Percentiles rank a stretch among this genome's conserved stretches.
Conservation (phyloP, 1,284 basidiomycete species). For the Crocinoboletus sp. region DNA sequence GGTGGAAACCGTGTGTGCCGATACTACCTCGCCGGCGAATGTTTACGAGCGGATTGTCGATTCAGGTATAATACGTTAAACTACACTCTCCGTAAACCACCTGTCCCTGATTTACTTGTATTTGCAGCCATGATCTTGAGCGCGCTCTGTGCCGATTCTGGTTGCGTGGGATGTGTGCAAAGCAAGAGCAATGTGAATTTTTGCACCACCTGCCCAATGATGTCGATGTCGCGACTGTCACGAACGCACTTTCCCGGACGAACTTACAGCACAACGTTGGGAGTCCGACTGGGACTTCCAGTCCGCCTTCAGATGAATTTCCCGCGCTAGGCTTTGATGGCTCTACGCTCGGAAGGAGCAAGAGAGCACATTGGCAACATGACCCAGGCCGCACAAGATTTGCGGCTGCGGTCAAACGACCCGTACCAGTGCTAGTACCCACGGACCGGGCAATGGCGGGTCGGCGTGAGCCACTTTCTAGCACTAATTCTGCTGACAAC, state of each 20-base stretch:
- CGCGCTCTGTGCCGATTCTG: constrained; percentile 96
- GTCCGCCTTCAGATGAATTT: constrained; percentile 77
- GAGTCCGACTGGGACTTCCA: constrained; percentile 34
- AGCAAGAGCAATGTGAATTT: constrained; percentile 89
- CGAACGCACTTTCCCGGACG: constrained; percentile 65
- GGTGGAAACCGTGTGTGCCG: constrained; percentile 78
- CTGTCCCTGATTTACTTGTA: constrained; percentile 14
- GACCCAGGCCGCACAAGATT: constrained; percentile 86
- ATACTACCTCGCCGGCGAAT: constrained; percentile 96
- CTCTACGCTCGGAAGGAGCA: constrained; percentile 22
- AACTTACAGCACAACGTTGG: constrained; percentile 47
- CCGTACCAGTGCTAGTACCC: constrained; percentile 31
- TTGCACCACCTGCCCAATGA: constrained; percentile 85
- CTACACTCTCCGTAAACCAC: neutral
- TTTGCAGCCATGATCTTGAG: constrained; percentile 79
- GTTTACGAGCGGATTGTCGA: constrained; percentile 92
- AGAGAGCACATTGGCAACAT: constrained; percentile 41
- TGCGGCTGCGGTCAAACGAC: constrained; percentile 74
- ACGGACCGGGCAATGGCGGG: constrained; percentile 39
- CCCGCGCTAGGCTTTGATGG: constrained; percentile 65
- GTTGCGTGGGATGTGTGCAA: constrained; percentile 94
- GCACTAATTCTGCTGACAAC: constrained; percentile 51
- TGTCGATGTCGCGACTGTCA: constrained; percentile 63
- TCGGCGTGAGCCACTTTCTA: constrained; percentile 51
- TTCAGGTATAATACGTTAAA: constrained; percentile 67